Evolutionary conservation across 176 grass and related monocot genomes (phyloP).

Genomic region (Musa acuminata): DNA sequence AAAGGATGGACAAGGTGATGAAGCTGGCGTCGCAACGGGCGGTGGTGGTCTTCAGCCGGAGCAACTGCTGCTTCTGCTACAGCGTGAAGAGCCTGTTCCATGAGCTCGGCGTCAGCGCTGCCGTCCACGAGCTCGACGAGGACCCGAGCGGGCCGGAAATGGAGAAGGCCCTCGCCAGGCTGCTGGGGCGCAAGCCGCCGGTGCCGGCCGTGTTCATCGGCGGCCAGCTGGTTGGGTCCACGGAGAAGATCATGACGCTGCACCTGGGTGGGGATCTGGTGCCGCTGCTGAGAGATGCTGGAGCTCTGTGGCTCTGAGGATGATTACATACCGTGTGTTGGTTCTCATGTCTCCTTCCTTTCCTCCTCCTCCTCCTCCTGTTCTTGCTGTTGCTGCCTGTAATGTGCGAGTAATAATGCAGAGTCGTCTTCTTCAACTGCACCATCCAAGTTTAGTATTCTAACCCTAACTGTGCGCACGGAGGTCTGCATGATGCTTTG

Average conservation of each 20-base stretch:
- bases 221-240: conserved; percentile 32
- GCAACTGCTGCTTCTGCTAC: conserved; percentile 81
- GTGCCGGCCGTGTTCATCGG: conserved; percentile 51
- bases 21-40: conserved; percentile 50
- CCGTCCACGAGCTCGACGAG: conserved; percentile 36
- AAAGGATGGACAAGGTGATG: conserved; percentile 35
- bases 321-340: not conserved
- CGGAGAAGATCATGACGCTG: conserved; percentile 35
- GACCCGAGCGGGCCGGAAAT: conserved; percentile 26
- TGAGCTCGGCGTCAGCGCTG: conserved; percentile 34
- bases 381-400: too few species aligned
- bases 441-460: too few species aligned
- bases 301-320: conserved; percentile 35
- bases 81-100: conserved; percentile 37
- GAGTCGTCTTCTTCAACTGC: too few species aligned
- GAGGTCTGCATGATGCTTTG: too few species aligned
- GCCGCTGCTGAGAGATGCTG: conserved; percentile 38
- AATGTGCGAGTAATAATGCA: too few species aligned
- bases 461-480: too few species aligned
- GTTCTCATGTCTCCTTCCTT: too few species aligned
- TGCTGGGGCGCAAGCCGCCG: conserved; percentile 11
- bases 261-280: conserved; percentile 37
- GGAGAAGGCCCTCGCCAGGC: conserved; percentile 26
- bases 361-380: too few species aligned
- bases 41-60: conserved; percentile 69